Base-by-base conservation (phyloP, 768 basidiomycete species). In the Pulveroboletus ravenelii region DNA sequence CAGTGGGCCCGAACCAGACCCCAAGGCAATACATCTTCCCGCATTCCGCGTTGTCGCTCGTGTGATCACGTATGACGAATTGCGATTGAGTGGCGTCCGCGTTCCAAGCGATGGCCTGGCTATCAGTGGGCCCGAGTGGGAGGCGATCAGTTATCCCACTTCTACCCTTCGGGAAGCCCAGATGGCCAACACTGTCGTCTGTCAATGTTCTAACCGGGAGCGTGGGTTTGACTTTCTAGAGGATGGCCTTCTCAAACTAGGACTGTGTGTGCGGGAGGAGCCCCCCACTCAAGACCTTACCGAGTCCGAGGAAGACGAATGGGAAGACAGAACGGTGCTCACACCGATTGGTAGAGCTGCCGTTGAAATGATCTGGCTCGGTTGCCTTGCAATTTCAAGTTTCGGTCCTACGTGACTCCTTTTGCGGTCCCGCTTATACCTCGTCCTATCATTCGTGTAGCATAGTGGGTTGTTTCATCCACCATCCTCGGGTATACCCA, bases 201-300 rank as follows among this genome's bases (percentile, higher is more conserved):
- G 83, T 10, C 67, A 78, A 2, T 89, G 85, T 55, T 67, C 75
- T 45, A 77, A 81, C 23, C 78, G 84, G 18, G 78, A 83, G 29
- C 66, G 71, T 1, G 89, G 89, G 5, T 78, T 94, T 45, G 82
- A 89, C 65, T 90, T 94, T 54, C 66, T 83, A n/a, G 79, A 85
- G 0, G 84, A 94, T 43, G 91, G 89, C 0, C 74, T 93, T 47
- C 76, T 81, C 56, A 80, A 82, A 64, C 74, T 94, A 49, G 89
- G 89, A 0, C 70, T 93, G 54, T 84, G 84, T 58, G 60, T 55
- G 17, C 43, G 40, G 23, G 68, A 69, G 62, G 61, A 63, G 6
- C 13, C 48, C 1, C 29, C 59, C 12, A 17, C 29, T 8, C 53
- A 58, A 5, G 45, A 52, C 1, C 41, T 47, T 3, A 34, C 52